These are phyloP conservation scores for Metschnikowia aberdeeniae DNA, from an alignment of 805 yeast genomes.

Conservation along the genomic window DNA sequence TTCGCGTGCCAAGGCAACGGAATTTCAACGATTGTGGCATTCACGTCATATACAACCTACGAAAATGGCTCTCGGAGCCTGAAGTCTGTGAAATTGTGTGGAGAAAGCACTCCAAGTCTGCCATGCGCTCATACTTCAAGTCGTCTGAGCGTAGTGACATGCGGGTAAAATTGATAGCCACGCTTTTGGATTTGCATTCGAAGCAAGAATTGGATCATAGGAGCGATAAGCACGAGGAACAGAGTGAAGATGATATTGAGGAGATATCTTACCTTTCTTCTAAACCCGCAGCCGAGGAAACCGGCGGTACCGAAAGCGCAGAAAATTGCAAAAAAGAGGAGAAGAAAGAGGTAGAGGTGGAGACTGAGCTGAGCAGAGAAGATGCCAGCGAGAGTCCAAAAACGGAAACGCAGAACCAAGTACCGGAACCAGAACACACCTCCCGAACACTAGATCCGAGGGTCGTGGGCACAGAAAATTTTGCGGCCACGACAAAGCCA, in stretches of 20 bases:
- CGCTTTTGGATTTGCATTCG: conserved; percentile 14
- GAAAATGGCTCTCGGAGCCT: conserved; percentile 52
- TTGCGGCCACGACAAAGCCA: background rate
- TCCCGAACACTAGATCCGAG: conserved; percentile 5
- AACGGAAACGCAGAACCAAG: too few relatives aligned
- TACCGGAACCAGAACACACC: background rate
- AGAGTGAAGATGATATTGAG: conserved; percentile 22
- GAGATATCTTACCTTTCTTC: conserved; percentile 16
- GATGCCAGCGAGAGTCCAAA: background rate
- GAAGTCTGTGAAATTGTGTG: conserved; percentile 46
- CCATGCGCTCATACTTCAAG: conserved; percentile 9
- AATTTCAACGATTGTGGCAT: conserved; percentile 95
- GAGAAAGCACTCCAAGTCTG: conserved; percentile 25
- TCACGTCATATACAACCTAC: conserved; percentile 74
- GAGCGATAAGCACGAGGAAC: conserved; percentile 6
- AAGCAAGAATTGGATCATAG: conserved; percentile 7
- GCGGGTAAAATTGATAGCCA: conserved; percentile 12
- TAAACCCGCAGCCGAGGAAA: background rate
- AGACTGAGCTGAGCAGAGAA: background rate
- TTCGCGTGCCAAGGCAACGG: conserved; percentile 74
- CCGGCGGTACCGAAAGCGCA: background rate
- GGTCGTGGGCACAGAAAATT: background rate
- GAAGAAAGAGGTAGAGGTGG: background rate
- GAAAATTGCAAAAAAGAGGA: background rate
- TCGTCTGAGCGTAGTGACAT: conserved; percentile 12